Evolutionary conservation across 139 green algal genomes (phyloP).

Genomic region (Protoeuglena noctilucae): DNA sequence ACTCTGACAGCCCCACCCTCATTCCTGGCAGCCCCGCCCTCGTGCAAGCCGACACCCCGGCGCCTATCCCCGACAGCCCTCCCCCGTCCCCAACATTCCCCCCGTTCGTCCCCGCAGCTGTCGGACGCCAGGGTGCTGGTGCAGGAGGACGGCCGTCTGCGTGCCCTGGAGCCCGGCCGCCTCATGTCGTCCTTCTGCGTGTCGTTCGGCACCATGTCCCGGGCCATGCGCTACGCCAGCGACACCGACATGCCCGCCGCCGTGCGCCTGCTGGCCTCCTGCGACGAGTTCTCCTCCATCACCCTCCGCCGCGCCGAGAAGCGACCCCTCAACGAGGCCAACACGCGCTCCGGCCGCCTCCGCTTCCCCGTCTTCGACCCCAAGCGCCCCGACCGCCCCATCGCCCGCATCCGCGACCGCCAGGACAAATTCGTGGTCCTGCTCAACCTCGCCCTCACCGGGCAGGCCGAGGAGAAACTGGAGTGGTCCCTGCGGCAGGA

Average conservation of each 20-base stretch:
- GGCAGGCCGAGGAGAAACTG: too few relatives aligned
- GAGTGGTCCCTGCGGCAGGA: background rate
- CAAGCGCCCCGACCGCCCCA: too few relatives aligned
- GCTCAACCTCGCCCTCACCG: too few relatives aligned
- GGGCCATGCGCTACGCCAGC: background rate
- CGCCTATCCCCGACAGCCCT: too few relatives aligned
- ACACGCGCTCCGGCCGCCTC: too few relatives aligned
- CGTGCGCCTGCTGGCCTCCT: slow-evolving; percentile 3
- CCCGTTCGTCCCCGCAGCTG: too few relatives aligned
- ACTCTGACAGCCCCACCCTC: background rate
- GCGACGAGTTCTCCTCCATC: slow-evolving; percentile 19
- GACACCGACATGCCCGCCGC: background rate
- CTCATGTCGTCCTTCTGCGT: slow-evolving; percentile 69
- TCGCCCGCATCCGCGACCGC: too few relatives aligned
- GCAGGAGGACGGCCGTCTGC: background rate
- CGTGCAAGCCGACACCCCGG: background rate
- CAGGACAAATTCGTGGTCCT: too few relatives aligned
- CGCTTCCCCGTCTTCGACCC: too few relatives aligned
- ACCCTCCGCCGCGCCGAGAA: background rate
- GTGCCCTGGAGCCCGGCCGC: slow-evolving; percentile 19
- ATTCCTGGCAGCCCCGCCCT: background rate
- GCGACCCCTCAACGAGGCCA: too few relatives aligned
- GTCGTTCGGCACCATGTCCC: slow-evolving; percentile 51
- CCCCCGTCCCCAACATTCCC: too few relatives aligned
- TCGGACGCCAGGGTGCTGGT: too few relatives aligned